Conservation (phyloP, 2,329 filamentous ascomycete genomes). For the Pezicula radicicola region DNA sequence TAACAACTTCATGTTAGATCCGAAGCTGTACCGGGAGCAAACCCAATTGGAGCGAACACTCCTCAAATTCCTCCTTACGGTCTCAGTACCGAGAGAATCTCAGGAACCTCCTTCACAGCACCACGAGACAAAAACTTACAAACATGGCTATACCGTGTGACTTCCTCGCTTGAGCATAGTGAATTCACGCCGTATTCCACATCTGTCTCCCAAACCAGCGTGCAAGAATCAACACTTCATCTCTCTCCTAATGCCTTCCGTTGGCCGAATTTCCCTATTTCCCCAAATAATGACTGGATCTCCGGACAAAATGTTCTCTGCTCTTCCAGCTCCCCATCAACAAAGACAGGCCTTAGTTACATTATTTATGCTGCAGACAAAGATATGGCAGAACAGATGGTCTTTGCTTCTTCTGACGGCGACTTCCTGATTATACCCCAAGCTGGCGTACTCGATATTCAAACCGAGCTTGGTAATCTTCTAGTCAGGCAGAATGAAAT, state of each 20-base stretch:
- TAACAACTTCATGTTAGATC: conserved; percentile 44
- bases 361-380: conserved; percentile 62
- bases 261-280: conserved; percentile 52
- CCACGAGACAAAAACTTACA: conserved; percentile 67
- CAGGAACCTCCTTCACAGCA: conserved; percentile 69
- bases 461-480: conserved; percentile 49
- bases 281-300: conserved; percentile 46
- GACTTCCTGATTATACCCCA: conserved; percentile 63
- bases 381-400: conserved; percentile 58
- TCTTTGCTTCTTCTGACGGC: conserved; percentile 67
- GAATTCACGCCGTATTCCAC: conserved; percentile 45
- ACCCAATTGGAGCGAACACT: conserved; percentile 75
- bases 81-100: conserved; percentile 79
- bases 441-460: conserved; percentile 57
- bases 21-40: conserved; percentile 71
- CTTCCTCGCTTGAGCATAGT: conserved; percentile 60
- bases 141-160: conserved; percentile 69
- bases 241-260: conserved; percentile 65
- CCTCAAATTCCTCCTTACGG: conserved; percentile 77
- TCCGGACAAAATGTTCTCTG: conserved; percentile 54
- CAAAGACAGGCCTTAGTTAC: conserved; percentile 61
- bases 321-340: conserved; percentile 60
- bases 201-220: conserved; percentile 13
- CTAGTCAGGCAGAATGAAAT: conserved; percentile 63
- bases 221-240: conserved; percentile 44